Evolutionary conservation across 2,329 filamentous ascomycete genomes (phyloP).

Genomic region (Tetracladium maxilliforme): DNA sequence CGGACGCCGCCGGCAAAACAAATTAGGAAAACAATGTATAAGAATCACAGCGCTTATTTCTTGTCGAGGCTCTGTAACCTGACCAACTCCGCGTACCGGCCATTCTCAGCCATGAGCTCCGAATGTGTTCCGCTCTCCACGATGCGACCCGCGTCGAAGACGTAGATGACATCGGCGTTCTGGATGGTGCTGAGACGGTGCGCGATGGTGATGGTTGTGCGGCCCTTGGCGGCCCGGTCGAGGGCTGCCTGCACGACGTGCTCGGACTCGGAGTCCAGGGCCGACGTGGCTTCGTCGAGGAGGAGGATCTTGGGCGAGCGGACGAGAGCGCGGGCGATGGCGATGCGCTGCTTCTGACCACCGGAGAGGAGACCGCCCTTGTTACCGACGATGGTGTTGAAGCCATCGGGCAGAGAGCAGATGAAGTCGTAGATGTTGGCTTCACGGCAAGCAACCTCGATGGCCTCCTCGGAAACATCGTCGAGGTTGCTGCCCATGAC

Average conservation of each 20-base stretch:
- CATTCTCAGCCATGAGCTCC: constrained; percentile 54
- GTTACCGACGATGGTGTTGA: constrained; percentile 72
- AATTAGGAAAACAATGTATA: too few relatives aligned
- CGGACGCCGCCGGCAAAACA: too few relatives aligned
- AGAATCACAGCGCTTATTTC: too few relatives aligned
- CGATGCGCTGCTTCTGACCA: constrained; percentile 89
- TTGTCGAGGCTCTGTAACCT: constrained; percentile 67
- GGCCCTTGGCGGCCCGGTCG: constrained; percentile 67
- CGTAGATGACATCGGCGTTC: constrained; percentile 87
- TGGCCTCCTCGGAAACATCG: constrained; percentile 53
- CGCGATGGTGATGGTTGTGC: constrained; percentile 88
- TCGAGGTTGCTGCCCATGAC: constrained; percentile 58
- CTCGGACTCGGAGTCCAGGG: constrained; percentile 63
- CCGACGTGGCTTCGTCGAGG: constrained; percentile 68
- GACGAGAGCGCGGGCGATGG: constrained; percentile 80
- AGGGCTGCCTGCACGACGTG: constrained; percentile 70
- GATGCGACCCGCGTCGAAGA: constrained; percentile 82
- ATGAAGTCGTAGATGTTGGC: constrained; percentile 92
- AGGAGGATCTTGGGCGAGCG: constrained; percentile 82
- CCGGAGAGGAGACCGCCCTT: constrained; percentile 79
- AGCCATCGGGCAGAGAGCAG: constrained; percentile 70
- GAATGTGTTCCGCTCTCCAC: constrained; percentile 73
- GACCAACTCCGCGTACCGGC: constrained; percentile 65
- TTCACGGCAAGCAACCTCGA: constrained; percentile 71
- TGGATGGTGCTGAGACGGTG: constrained; percentile 88